Conservation (phyloP, 441 rosid species). For the Syzygium syzygioides region DNA sequence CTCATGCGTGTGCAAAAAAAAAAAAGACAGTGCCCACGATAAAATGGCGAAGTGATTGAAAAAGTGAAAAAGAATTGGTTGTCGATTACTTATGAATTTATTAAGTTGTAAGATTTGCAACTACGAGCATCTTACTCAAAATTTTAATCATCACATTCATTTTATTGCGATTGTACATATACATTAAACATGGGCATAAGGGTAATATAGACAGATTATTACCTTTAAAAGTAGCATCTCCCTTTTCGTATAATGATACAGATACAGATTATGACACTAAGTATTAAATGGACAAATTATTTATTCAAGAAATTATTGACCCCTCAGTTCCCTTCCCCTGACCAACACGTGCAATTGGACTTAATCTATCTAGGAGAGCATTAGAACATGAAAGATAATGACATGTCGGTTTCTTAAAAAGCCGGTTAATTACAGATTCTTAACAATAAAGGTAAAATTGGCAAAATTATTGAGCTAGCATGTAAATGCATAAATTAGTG, state of each 20-base stretch:
- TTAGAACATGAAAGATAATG: neutral
- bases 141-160: neutral
- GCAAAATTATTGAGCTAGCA: neutral
- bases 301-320: neutral
- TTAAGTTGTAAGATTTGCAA: neutral
- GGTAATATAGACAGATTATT: neutral
- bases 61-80: neutral
- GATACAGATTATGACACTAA: accelerated
- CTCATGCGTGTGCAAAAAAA: neutral
- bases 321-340: neutral
- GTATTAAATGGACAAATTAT: neutral
- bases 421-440: neutral
- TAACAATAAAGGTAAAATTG: neutral
- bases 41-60: neutral
- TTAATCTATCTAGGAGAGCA: neutral
- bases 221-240: too few relatives aligned
- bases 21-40: neutral
- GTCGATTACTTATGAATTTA: neutral
- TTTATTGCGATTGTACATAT: neutral
- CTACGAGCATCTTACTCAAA: neutral
- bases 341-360: neutral
- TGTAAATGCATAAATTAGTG: neutral
- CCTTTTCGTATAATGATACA: accelerated
- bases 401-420: neutral
- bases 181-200: neutral